A percentile compares a stretch with the other conserved stretches of the same genome.
phyloP scores from a whole-genome alignment of 208 protist species.

The Leishmania martiniquensis region DNA sequence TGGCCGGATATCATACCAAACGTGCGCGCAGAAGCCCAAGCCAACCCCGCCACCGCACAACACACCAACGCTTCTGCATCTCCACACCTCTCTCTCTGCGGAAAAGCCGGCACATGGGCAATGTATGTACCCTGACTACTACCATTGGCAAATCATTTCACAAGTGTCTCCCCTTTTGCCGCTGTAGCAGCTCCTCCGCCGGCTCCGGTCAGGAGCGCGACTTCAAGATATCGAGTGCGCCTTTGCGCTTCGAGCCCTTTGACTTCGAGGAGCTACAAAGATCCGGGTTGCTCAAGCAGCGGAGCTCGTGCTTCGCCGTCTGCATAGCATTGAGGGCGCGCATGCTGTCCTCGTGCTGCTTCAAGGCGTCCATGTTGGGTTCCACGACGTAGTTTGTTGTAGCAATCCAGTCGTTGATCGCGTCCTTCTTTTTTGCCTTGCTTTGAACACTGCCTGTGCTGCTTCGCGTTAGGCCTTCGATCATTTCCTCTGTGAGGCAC shows the following conservation, averaged over 20 bases:
- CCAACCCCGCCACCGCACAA: neutral
- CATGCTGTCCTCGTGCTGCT: conserved; percentile 35
- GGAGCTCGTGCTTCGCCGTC: neutral
- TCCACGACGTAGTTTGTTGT: conserved; percentile 13
- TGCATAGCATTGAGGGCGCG: conserved; percentile 13
- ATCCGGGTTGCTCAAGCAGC: neutral
- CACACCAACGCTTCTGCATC: neutral
- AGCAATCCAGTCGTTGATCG: conserved; percentile 24
- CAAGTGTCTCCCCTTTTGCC: neutral
- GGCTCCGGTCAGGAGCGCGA: neutral
- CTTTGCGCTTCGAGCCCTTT: neutral
- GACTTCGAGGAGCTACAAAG: neutral
- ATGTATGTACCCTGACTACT: neutral
- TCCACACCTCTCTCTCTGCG: too few relatives aligned
- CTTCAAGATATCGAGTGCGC: neutral
- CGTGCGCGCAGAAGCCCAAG: neutral
- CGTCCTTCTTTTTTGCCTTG: conserved; percentile 11
- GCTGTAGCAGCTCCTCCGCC: neutral
- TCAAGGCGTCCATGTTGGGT: conserved; percentile 20
- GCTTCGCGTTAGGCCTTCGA: conserved; percentile 17
- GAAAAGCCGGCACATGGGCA: too few relatives aligned
- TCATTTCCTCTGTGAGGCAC: conserved; percentile 36
- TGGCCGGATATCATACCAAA: neutral
- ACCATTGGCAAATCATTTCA: neutral
- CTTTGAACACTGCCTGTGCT: neutral